phyloP scores from a whole-genome alignment of 2,329 filamentous ascomycete species.

The Colletotrichum sp. region DNA sequence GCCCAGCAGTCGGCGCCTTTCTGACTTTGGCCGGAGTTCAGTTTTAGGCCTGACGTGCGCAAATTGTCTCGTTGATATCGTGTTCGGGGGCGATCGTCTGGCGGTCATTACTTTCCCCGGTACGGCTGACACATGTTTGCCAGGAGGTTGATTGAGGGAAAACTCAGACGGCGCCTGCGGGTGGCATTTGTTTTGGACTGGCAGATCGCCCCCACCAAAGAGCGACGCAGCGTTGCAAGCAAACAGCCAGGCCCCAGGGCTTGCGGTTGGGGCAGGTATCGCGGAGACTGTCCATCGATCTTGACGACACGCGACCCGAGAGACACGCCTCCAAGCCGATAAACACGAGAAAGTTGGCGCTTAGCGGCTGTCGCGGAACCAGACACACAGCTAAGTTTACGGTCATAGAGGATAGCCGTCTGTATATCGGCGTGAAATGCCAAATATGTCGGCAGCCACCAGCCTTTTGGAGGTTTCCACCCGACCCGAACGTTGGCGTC shows the following conservation, averaged over 20 bases:
- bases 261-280: background rate
- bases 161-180: background rate
- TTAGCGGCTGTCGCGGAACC: background rate
- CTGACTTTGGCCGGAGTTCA: background rate
- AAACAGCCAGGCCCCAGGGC: background rate
- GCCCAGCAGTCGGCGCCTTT: background rate
- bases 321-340: background rate
- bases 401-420: background rate
- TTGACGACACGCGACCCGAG: background rate
- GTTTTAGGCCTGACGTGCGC: background rate
- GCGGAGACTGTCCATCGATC: background rate
- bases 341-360: background rate
- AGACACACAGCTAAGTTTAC: background rate
- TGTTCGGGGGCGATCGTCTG: background rate
- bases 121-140: background rate
- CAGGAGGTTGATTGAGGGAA: background rate
- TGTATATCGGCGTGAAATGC: background rate
- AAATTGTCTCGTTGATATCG: background rate
- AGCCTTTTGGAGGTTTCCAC: background rate
- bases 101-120: background rate
- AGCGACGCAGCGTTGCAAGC: background rate
- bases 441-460: background rate
- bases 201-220: background rate
- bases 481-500: background rate
- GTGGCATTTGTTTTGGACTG: background rate